Base-by-base conservation (phyloP, 164 flowering plant species). In the Annona squamosa region DNA sequence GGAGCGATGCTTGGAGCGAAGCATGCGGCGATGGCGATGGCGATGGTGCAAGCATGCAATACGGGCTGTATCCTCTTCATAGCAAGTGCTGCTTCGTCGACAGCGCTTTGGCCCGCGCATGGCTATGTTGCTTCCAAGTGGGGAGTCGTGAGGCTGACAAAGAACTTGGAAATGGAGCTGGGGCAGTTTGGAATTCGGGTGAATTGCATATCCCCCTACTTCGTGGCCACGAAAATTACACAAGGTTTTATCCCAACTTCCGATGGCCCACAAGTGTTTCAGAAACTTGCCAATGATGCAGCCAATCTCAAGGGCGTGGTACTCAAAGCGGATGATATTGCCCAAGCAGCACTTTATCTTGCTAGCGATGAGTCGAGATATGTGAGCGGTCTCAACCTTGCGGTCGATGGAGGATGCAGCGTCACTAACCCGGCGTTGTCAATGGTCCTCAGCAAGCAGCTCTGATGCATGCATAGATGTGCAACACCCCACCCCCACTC, bases 331-430 rank as follows among this genome's bases (percentile, higher is more conserved):
- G 48, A 9, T 5, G 97, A 94, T 69, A 47, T 94, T 3, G 96
- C 96, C 0, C 85, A 89, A 75, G 98, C 98, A 6, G 98, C 96
- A 5, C 71, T 89, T 0, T 94, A 82, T 77, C 84, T 94, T 17
- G 92, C 88, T 0, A 88, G 92, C 0, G 97, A 90, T 66, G 97
- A 91, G 17, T 88, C 94, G 2, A 94, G 88, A 81, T 94, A 87
- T 74, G 88, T 94, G n/a, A 90, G 82, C 61, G 98, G 97, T 13
- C 97, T 88, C 80, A 91, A 90, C 81, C 81, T 94, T 72, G 94
- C 91, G 74, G 93, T 94, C 37, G 98, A 91, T 83, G 98, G 98
- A 41, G 94, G 94, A 1, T 84, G 89, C 77, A 78, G 67, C 48
- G 69, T 91, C 12, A 48, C 4, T 5, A 52, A 87, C 13, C 79